Evolutionary conservation across 2,329 filamentous ascomycete genomes (phyloP), one percentile per base, ranked within the genome.

Genomic region (Aureobasidium sp.): DNA sequence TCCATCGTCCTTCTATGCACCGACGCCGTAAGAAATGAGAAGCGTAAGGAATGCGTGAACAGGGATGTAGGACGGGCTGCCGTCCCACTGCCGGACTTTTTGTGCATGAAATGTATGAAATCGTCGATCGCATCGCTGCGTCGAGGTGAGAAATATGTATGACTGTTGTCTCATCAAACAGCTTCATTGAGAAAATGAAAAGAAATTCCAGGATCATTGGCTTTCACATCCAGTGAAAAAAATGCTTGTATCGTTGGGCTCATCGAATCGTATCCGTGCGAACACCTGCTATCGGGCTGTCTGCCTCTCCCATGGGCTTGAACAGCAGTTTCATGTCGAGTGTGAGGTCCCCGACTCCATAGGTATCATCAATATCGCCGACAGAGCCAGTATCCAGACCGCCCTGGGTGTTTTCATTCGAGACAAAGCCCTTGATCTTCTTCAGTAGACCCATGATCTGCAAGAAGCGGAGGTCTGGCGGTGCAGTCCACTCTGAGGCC

Each of bases 321-420:
- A 90, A 90, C 56, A 91, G 78, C 68, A 85, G 79, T 69, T 84
- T 84, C 86, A 90, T 88, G 73, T 90, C 83, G 64, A 90, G 78
- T 8, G 84, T 88, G 67, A 88, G 78, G 70, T 87, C 82, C 66
- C 78, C 78, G 44, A 84, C 76, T 7, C 84, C 87, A 70, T 86
- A 90, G 63, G 83, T 80, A 65, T 86, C 83, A 69, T 88, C 84
- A 65, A 90, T 87, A 61, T 87, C 83, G 66, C 82, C 84, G 31
- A 90, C 81, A 36, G 85, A 87, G 66, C 87, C 87, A 62, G 87
- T 76, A 67, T 88, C 85, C 68, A 88, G 84, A 27, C 87, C 87
- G 66, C 85, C 81, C 51, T 82, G 80, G 42, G 81, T 81, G n/a
- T 83, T 84, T 68, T 89, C 87, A 25, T 82, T 79, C 66, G 82